Percentiles rank a stretch among this genome's conserved stretches.
phyloP scores from a whole-genome alignment of 2,329 filamentous ascomycete genomes.

The Trichoderma asperellum region DNA sequence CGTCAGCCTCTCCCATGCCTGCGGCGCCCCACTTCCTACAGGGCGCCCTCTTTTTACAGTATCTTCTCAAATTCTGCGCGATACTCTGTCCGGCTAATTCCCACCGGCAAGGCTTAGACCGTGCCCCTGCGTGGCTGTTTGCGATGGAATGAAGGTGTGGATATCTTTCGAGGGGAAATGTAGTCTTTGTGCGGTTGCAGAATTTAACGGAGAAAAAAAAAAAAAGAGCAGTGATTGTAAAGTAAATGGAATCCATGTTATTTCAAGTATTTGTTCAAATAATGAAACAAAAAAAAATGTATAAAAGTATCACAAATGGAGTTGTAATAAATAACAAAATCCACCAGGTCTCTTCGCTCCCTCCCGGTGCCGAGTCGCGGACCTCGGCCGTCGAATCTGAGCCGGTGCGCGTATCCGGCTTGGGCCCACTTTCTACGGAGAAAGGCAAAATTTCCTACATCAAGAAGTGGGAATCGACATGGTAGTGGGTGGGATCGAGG shows the following conservation, averaged over 20 bases:
- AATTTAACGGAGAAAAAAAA: neutral
- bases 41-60: neutral
- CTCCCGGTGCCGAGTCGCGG: conserved; percentile 2
- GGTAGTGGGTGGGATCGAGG: neutral
- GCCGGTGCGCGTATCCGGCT: conserved; percentile 10
- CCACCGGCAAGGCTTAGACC: conserved; percentile 3
- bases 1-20: conserved; percentile 7
- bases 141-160: neutral
- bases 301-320: neutral
- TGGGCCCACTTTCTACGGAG: conserved; percentile 16
- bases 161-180: neutral
- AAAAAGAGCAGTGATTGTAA: neutral
- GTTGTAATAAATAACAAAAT: neutral
- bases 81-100: conserved; percentile 17
- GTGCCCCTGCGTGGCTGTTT: conserved; percentile 18
- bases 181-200: neutral
- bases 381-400: conserved; percentile 16
- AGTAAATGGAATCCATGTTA: neutral
- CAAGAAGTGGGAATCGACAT: conserved; percentile 4
- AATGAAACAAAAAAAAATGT: neutral
- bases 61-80: neutral
- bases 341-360: neutral
- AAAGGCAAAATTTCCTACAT: conserved; percentile 11
- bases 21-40: neutral
- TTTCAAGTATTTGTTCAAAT: neutral